Evolutionary conservation across 139 green algal species (phyloP).

Genomic region (Desmodesmus armatus): DNA sequence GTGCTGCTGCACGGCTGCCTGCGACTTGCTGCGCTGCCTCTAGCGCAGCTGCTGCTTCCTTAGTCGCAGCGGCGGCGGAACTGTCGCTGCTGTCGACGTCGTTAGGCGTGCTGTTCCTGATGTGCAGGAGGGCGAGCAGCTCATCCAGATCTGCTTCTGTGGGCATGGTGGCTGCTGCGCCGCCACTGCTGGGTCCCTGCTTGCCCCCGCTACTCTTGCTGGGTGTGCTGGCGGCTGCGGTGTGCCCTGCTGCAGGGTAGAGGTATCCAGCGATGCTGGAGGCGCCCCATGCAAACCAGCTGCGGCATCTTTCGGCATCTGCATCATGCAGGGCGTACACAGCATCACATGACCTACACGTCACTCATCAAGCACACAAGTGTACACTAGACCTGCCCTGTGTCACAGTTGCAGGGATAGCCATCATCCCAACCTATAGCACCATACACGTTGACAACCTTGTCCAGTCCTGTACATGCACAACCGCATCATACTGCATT

Average conservation of each 20-base stretch:
- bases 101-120: neutral
- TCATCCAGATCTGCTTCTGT: slow-evolving; percentile 36
- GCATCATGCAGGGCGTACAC: neutral
- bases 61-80: neutral
- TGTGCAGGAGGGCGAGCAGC: slow-evolving; percentile 23
- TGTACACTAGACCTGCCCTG: too few relatives aligned
- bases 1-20: slow-evolving; percentile 13
- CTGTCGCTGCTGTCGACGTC: neutral
- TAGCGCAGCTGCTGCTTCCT: slow-evolving; percentile 11
- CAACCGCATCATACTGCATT: too few relatives aligned
- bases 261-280: slow-evolving; percentile 55
- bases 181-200: slow-evolving; percentile 14
- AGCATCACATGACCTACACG: neutral
- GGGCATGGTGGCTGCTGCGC: slow-evolving; percentile 4
- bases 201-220: slow-evolving; percentile 11
- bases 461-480: too few relatives aligned
- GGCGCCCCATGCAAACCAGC: slow-evolving; percentile 65
- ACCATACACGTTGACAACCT: too few relatives aligned
- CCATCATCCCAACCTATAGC: too few relatives aligned
- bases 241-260: neutral
- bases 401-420: too few relatives aligned
- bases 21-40: neutral
- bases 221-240: neutral
- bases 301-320: slow-evolving; percentile 40
- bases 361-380: neutral